Base-by-base conservation (phyloP, 2,329 filamentous ascomycete genomes). In the Pseudocercospora vitis region DNA sequence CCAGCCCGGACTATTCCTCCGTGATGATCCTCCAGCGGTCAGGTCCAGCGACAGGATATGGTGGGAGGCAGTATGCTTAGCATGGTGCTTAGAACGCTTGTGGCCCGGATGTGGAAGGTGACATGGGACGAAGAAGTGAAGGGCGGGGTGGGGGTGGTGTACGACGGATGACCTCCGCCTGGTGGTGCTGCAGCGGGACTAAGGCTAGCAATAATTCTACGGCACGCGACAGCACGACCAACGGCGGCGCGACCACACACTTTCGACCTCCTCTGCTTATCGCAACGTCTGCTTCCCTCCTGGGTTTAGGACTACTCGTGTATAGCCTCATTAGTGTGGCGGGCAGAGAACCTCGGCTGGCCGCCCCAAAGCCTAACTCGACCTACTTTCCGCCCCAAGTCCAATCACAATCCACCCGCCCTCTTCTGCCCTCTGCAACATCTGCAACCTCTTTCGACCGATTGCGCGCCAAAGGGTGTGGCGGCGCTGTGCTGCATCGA, bases 91-190 rank as follows among this genome's bases (percentile, higher is more conserved):
- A 31, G 42, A 28, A 46, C 31, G 42, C 42, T 46, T 46, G 21
- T 46, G 28, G 42, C 23, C 42, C 42, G 16, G 24, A 46, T 29
- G 42, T 14, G 31, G 42, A 46, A 46, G 42, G 42, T 46, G 19
- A 14, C 28, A 46, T 28, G 28, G 24, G 23, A 19, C 7, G 28
- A 29, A 16, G 21, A 28, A 18, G 21, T 28, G 19, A 12, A 28
- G 8, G 18, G 7, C 23, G 14, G n/a, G n/a, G n/a, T n/a, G n/a
- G n/a, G n/a, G n/a, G n/a, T n/a, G n/a, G n/a, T n/a, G n/a, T n/a
- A n/a, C n/a, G n/a, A n/a, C n/a, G n/a, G n/a, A n/a, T n/a, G n/a
- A n/a, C n/a, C n/a, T n/a, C n/a, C n/a, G n/a, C n/a, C n/a, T n/a
- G n/a, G n/a, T n/a, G n/a, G n/a, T n/a, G n/a, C n/a, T n/a, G n/a